Base-by-base conservation (phyloP, 2,329 filamentous ascomycete genomes). In the Endothia cerciana region DNA sequence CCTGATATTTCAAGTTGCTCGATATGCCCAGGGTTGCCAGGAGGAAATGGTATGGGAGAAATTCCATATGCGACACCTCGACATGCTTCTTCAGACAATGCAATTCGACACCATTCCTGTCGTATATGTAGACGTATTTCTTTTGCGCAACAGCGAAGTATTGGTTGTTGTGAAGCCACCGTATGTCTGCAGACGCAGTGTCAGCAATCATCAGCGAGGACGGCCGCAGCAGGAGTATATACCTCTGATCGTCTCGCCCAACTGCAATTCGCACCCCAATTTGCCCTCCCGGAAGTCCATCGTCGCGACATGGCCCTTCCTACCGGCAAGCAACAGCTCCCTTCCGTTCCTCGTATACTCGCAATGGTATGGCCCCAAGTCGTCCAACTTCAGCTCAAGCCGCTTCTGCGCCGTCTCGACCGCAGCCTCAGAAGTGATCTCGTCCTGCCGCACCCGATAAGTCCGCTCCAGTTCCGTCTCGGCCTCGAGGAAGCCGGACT, bases 281-380 rank as follows among this genome's bases (percentile, higher is more conserved):
- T 94, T 97, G 51, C 94, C 94, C 71, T 91, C 90, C 69, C 94
- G 85, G 94, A 95, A 99, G 78, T 99, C 94, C 87, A 98, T 96
- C 0, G 92, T 94, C 65, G 95, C 94, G 70, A 99, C 83, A 87
- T 99, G 95, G 17, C 95, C 95, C 78, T 97, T 97, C 67, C 93
- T 85, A 36, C 95, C 94, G 15, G 90, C 93, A 41, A 99, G 83
- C 63, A 99, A 81, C 69, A 99, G 80, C 72, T 96, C 89, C 70
- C 91, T 87, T 58, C 95, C 95, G 74, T 97, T 98, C 55, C 93
- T 86, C 58, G 92, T 93, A 78, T 97, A 99, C 71, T 97, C 93
- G 75, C 89, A 91, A 0, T 89, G 82, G 74, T 99, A 99, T 0
- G 95, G 95, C 0, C 95, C 95, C 40, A 97, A 80, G 25, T 89